Evolutionary conservation across 1,139 yeast genomes (phyloP), one percentile per base, ranked within the genome.

Genomic region (Geotrichum carabidarum): DNA sequence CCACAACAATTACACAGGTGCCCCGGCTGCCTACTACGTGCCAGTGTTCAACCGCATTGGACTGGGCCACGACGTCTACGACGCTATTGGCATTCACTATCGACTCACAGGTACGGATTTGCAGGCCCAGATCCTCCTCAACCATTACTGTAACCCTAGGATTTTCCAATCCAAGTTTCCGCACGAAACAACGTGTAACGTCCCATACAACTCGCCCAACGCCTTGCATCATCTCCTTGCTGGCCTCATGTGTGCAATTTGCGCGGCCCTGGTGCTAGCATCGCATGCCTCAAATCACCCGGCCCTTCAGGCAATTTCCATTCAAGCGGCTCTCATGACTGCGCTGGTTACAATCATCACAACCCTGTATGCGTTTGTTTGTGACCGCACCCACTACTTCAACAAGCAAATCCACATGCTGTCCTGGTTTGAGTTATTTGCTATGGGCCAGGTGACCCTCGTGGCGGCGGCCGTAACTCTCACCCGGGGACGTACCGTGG

Each of bases 1-100:
- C 3, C 49, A 44, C 27, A 22, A 22, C 27, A 3, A 22, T 17
- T 47, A 44, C 37, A 42, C 41, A 22, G 27, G 27, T 15, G 11
- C 30, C 37, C 44, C 15, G 8, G 48, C 37, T 2, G 53, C 50
- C 7, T 40, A 40, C 40, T 53, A 53, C 34, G 41, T 53, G 11
- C 56, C 56, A 9, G 56, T 50, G 1, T 53, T 53, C 42, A 51
- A 53, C 35, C 50, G 40, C 8, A 44, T 44, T 45, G 56, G 56
- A n/a, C 43, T 44, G 17, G 49, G 48, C 44, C 56, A 53, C 34
- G 45, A 36, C 27, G 5, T 55, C 2, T 55, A 44, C 35, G 55
- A 55, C 51, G 30, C 8, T 17, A 51, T 53, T 8, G 58, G 54
- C 9, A 34, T 53, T 1, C 56, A 53, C 38, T 56, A 56, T 34